phyloP scores from a whole-genome alignment of 1,284 basidiomycete genomes.

The Ustilago lituana region DNA sequence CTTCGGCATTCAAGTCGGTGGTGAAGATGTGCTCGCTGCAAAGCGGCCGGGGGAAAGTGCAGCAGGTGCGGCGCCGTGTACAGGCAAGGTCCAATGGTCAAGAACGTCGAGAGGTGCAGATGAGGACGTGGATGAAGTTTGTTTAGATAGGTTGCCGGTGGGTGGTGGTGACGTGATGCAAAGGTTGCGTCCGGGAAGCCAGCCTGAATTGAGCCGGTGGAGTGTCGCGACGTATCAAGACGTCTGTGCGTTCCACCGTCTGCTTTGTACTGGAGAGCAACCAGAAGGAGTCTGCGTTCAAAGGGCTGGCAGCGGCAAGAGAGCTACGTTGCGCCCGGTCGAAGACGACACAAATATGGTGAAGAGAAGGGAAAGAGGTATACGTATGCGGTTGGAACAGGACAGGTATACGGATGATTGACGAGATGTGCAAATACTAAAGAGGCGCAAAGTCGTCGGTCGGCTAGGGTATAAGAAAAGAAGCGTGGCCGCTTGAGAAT shows the following conservation, averaged over 20 bases:
- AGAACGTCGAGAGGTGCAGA: not conserved
- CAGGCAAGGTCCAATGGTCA: not conserved
- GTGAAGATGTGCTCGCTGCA: not conserved
- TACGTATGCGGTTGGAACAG: no score
- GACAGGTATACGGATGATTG: no score
- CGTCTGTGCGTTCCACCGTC: constrained; percentile 1
- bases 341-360: no score
- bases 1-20: not conserved
- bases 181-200: not conserved
- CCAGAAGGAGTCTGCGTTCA: no score
- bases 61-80: not conserved
- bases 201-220: not conserved
- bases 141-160: not conserved
- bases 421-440: no score
- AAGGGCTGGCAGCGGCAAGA: no score
- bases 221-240: not conserved
- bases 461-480: no score
- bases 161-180: constrained; percentile 2
- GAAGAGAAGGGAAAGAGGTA: no score
- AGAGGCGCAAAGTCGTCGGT: no score
- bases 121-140: not conserved
- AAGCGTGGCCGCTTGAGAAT: no score
- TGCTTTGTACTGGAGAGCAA: not conserved
- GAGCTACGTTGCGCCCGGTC: no score
- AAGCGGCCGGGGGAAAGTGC: not conserved